Percentiles rank a stretch among this genome's conserved stretches.
phyloP scores from a whole-genome alignment of 2,329 filamentous ascomycete genomes.

The Aspergillus eucalypticola region DNA sequence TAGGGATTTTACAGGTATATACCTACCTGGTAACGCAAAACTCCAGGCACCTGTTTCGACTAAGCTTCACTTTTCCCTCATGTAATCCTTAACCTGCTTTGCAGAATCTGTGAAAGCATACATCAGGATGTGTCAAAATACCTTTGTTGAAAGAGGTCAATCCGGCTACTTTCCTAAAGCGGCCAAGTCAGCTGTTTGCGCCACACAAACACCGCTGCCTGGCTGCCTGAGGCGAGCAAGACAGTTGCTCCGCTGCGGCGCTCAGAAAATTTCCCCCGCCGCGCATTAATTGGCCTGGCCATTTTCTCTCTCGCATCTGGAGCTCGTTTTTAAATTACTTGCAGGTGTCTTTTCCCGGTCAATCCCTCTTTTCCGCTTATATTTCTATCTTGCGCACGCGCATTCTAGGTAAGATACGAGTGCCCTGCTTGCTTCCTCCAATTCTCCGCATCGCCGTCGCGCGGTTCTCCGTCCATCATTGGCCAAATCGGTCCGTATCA shows the following conservation, averaged over 20 bases:
- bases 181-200: not conserved
- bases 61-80: too few species aligned
- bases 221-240: constrained; percentile 13
- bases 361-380: not conserved
- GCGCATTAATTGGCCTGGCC: constrained; percentile 5
- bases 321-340: not conserved
- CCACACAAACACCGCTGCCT: constrained; percentile 1
- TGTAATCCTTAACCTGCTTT: too few species aligned
- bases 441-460: not conserved
- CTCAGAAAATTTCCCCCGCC: constrained; percentile 26
- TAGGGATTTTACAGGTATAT: too few species aligned
- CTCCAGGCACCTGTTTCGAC: too few species aligned
- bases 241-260: constrained; percentile 19
- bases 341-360: constrained; percentile 1
- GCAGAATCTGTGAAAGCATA: too few species aligned
- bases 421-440: not conserved
- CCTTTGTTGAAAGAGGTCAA: constrained; percentile 4
- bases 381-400: not conserved
- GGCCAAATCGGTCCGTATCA: constrained; percentile 5
- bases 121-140: too few species aligned
- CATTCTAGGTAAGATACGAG: constrained; percentile 6
- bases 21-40: too few species aligned
- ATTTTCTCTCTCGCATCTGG: constrained; percentile 4
- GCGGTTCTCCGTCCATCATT: constrained; percentile 5
- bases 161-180: not conserved